These are phyloP conservation scores for Asterionellopsis glacialis DNA, from an alignment of 108 stramenopile species.

Conservation along the genomic window DNA sequence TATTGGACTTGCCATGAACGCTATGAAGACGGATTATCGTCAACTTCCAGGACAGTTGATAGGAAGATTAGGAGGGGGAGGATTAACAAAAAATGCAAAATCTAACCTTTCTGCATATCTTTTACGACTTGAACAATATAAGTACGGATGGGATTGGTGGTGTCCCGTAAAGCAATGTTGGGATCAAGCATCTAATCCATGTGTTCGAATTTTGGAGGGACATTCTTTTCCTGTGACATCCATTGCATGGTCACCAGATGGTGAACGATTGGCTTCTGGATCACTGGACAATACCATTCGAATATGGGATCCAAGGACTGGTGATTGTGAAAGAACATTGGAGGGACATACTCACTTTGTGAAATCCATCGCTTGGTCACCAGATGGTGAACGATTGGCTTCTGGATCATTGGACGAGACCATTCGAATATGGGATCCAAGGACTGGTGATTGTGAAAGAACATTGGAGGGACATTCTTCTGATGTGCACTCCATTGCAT, in stretches of 20 bases:
- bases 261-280: background rate
- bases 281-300: background rate
- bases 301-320: background rate
- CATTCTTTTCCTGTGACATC: background rate
- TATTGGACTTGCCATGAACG: background rate
- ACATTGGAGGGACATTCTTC: too few species aligned
- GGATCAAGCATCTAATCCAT: background rate
- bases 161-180: background rate
- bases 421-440: too few species aligned
- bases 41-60: conserved; percentile 3
- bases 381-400: too few species aligned
- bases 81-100: background rate
- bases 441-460: too few species aligned
- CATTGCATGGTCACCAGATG: background rate
- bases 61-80: background rate
- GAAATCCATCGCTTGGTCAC: too few species aligned
- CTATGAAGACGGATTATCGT: background rate
- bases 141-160: background rate
- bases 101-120: background rate
- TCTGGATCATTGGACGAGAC: too few species aligned
- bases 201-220: conserved; percentile 2
- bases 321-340: too few species aligned
- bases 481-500: too few species aligned
- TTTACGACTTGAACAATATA: background rate
- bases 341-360: too few species aligned